Conservation (phyloP, 2,329 filamentous ascomycete genomes). For the Metarhizium brunneum region DNA sequence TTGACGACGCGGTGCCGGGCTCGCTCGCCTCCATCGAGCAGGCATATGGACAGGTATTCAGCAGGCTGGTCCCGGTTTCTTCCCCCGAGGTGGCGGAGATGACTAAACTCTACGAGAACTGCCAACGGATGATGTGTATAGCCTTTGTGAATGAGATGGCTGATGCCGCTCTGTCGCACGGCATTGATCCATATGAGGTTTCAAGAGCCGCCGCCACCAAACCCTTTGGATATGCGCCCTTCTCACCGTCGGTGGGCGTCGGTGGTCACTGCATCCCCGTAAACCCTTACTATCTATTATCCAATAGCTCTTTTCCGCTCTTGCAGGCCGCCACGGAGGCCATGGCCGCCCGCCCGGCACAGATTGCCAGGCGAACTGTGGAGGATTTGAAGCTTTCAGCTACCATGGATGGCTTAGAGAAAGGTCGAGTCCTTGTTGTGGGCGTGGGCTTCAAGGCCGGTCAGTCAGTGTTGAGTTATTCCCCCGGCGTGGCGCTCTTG, state of each 20-base stretch:
- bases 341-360: slow-evolving; percentile 32
- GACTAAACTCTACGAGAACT: slow-evolving; percentile 50
- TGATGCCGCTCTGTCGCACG: slow-evolving; percentile 35
- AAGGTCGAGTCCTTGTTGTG: slow-evolving; percentile 31
- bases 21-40: slow-evolving; percentile 36
- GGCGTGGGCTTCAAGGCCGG: slow-evolving; percentile 42
- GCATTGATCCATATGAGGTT: slow-evolving; percentile 42
- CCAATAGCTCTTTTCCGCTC: slow-evolving; percentile 37
- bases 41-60: slow-evolving; percentile 34
- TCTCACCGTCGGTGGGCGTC: slow-evolving; percentile 37
- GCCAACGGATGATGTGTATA: slow-evolving; percentile 44
- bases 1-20: slow-evolving; percentile 35
- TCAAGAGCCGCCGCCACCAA: slow-evolving; percentile 38
- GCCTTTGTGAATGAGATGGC: slow-evolving; percentile 49
- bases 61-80: slow-evolving; percentile 37
- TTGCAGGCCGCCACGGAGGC: slow-evolving; percentile 32
- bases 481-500: slow-evolving; percentile 28
- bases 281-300: slow-evolving; percentile 44
- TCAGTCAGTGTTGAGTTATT: slow-evolving; percentile 36
- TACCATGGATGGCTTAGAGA: background rate
- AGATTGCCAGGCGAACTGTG: slow-evolving; percentile 27
- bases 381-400: slow-evolving; percentile 14
- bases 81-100: slow-evolving; percentile 47
- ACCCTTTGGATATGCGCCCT: slow-evolving; percentile 43
- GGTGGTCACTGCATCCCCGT: slow-evolving; percentile 48